Evolutionary conservation across 805 yeast genomes (phyloP).

Genomic region (Ogataea neopini): DNA sequence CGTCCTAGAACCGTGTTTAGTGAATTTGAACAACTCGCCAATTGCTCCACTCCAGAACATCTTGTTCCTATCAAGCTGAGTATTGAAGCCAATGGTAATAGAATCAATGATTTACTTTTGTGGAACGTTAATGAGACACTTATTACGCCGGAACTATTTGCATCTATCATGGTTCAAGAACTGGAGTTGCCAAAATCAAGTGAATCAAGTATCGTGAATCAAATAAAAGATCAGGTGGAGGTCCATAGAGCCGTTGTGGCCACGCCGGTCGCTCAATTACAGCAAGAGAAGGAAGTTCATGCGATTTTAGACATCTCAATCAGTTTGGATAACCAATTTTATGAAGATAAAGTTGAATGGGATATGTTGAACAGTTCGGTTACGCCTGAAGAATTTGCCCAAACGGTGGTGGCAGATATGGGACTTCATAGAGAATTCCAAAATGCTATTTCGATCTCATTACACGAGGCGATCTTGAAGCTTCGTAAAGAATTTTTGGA

Average conservation of each 20-base stretch:
- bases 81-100: conserved; percentile 56
- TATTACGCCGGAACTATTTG: conserved; percentile 72
- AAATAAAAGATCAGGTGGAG: conserved; percentile 79
- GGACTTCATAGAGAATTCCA: conserved; percentile 83
- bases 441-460: conserved; percentile 84
- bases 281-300: conserved; percentile 53
- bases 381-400: conserved; percentile 85
- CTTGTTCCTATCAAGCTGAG: conserved; percentile 68
- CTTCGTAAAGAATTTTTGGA: conserved; percentile 83
- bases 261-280: conserved; percentile 57
- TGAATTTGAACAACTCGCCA: conserved; percentile 36
- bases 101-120: conserved; percentile 64
- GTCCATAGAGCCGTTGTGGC: conserved; percentile 66
- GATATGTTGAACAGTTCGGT: conserved; percentile 57
- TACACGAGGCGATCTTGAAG: conserved; percentile 76
- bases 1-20: conserved; percentile 34
- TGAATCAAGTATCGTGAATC: conserved; percentile 62
- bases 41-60: conserved; percentile 41
- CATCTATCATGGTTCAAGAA: conserved; percentile 76
- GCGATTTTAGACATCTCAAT: conserved; percentile 81
- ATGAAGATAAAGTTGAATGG: conserved; percentile 95
- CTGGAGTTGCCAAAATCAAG: conserved; percentile 72
- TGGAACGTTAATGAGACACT: conserved; percentile 71
- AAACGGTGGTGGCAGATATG: conserved; percentile 76
- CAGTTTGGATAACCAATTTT: conserved; percentile 77